Base-by-base conservation (phyloP, 305 asterid genomes). In the Monarda citriodora region DNA sequence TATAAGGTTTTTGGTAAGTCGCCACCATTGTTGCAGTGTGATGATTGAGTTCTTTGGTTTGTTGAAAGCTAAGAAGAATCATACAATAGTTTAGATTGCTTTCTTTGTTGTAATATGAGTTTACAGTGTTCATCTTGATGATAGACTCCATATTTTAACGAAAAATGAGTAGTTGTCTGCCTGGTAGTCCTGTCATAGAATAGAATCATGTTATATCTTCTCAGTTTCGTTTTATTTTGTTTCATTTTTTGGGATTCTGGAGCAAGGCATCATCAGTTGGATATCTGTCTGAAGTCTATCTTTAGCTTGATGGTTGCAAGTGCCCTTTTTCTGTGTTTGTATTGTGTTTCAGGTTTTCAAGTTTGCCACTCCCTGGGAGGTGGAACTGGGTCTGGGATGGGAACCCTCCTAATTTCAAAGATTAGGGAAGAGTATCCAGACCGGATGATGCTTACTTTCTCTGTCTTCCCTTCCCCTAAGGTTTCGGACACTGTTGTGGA, bases 341-440 rank as follows among this genome's bases (percentile, higher is more conserved):
- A 44, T 34, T 53, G 48, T 38, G 31, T 53, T 15, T 51, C 68
- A 77, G 82, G 79, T 45, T 77, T 77, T 22, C 77, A 73, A 62
- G 82, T 77, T 6, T 77, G 82, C 60, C 82, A 73, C 54, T 77
- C 79, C 20, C 49, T 77, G 72, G 82, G 82, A 51, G 82, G 82
- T 60, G 79, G 82, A 38, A 77, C 82, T 3, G 82, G 82, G 57
- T 73, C 82, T 17, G 77, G 82, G 23, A 77, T 77, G 82, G 82
- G 82, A 61, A 77, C 82, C 41, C 82, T 77, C 63, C 67, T 73
- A 47, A 77, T 77, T 64, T 77, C 82, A 12, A 77, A 77, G 41
- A 77, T 77, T 61, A 70, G 82, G 77, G 82, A 77, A 64, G 82
- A 77, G 70, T 77, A 77, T 49, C 82, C 82, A 0, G 82, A 77